phyloP scores from a whole-genome alignment of 1,139 yeast species.

The Geotrichum fermentans region DNA sequence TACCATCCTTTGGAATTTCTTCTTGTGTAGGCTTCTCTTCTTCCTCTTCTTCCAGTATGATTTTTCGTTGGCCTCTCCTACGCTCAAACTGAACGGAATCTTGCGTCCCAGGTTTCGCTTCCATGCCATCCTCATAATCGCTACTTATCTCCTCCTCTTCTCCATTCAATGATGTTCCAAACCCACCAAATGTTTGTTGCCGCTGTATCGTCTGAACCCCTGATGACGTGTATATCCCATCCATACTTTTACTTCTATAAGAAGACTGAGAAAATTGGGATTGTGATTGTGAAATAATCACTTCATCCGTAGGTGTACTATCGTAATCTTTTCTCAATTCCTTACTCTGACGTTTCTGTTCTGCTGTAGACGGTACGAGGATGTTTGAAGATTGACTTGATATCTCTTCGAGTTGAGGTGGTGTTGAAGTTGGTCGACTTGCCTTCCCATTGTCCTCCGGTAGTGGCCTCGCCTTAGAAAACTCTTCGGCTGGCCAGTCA shows the following conservation, averaged over 20 bases:
- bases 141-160: slow-evolving; percentile 22
- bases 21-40: not conserved
- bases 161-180: not conserved
- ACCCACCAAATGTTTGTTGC: not conserved
- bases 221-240: not conserved
- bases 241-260: not conserved
- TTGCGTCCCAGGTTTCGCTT: not conserved
- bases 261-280: not conserved
- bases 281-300: not conserved
- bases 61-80: slow-evolving; percentile 2
- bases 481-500: not conserved
- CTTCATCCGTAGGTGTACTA: not conserved
- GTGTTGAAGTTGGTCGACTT: too few species aligned
- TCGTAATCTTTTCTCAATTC: not conserved
- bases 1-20: not conserved
- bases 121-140: slow-evolving; percentile 20
- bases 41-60: slow-evolving; percentile 11
- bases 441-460: not conserved
- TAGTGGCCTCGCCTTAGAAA: not conserved
- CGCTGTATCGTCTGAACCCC: not conserved
- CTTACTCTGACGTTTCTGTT: slow-evolving; percentile 2
- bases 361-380: slow-evolving; percentile 11
- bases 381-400: slow-evolving; percentile 7
- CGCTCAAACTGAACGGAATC: not conserved
- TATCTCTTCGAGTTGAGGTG: not conserved